Conservation (phyloP, 371 early-diverging fungal species). For the Cokeromyces recurvatus region DNA sequence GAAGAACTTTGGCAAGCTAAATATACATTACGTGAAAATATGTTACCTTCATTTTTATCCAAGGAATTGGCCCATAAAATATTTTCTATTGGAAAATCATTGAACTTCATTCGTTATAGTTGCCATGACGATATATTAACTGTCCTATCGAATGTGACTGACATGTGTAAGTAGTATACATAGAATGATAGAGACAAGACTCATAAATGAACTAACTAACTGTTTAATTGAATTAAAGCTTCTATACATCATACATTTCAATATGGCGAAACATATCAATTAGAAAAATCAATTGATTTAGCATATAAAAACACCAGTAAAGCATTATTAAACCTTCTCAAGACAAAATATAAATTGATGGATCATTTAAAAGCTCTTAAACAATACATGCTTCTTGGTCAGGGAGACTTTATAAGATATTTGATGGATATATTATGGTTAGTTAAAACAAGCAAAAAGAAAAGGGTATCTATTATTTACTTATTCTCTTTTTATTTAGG, state of each 20-base stretch:
- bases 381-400: slow-evolving; percentile 85
- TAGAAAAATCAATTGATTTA: slow-evolving; percentile 72
- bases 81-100: slow-evolving; percentile 87
- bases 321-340: slow-evolving; percentile 68
- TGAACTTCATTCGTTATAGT: slow-evolving; percentile 87
- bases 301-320: slow-evolving; percentile 70
- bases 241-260: no score
- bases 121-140: no score
- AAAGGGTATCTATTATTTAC: no score
- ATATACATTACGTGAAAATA: slow-evolving; percentile 68
- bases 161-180: no score
- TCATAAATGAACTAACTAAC: no score
- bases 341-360: slow-evolving; percentile 71
- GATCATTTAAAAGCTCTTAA: slow-evolving; percentile 86
- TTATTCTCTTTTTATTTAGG: no score
- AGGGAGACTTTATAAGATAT: slow-evolving; percentile 93
- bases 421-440: slow-evolving; percentile 84
- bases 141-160: slow-evolving; percentile 30
- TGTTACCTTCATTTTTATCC: slow-evolving; percentile 84
- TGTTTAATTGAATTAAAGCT: no score
- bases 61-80: slow-evolving; percentile 83
- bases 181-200: slow-evolving; percentile 3
- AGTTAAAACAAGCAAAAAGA: no score
- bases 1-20: slow-evolving; percentile 79
- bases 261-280: slow-evolving; percentile 67